A percentile compares a stretch with the other conserved stretches of the same genome.
Evolutionary conservation across 192 early-diverging fungal species (phyloP).

Genomic region (Backusella circina): DNA sequence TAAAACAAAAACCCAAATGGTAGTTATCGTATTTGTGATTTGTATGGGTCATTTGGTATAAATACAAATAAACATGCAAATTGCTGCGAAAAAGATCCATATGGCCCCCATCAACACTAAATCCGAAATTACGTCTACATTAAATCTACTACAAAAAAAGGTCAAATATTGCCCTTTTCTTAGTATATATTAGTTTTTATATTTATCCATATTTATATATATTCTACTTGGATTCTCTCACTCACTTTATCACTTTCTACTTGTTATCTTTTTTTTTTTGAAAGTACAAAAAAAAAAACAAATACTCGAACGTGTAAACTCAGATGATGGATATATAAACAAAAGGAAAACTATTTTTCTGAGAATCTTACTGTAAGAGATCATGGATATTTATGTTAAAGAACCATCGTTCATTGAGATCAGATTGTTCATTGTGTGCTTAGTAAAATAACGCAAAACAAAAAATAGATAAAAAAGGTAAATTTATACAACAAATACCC

Average conservation of each 20-base stretch:
- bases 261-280: not conserved
- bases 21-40: not conserved
- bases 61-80: not conserved
- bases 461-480: not conserved
- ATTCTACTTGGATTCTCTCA: not conserved
- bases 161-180: not conserved
- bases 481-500: constrained; percentile 2
- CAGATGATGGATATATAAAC: constrained; percentile 1
- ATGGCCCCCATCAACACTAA: not conserved
- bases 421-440: not conserved
- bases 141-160: not conserved
- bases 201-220: not conserved
- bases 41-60: not conserved
- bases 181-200: not conserved
- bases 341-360: not conserved
- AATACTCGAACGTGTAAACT: not conserved
- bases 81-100: not conserved
- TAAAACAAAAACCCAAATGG: not conserved
- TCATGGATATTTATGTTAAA: not conserved
- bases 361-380: not conserved
- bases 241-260: not conserved
- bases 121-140: constrained; percentile 1
- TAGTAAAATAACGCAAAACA: not conserved
- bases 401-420: not conserved
- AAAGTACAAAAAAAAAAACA: not conserved